Percentiles rank a stretch among this genome's conserved stretches.
Conservation (phyloP, 257 asterid genomes). For the Gentiana macrophylla region DNA sequence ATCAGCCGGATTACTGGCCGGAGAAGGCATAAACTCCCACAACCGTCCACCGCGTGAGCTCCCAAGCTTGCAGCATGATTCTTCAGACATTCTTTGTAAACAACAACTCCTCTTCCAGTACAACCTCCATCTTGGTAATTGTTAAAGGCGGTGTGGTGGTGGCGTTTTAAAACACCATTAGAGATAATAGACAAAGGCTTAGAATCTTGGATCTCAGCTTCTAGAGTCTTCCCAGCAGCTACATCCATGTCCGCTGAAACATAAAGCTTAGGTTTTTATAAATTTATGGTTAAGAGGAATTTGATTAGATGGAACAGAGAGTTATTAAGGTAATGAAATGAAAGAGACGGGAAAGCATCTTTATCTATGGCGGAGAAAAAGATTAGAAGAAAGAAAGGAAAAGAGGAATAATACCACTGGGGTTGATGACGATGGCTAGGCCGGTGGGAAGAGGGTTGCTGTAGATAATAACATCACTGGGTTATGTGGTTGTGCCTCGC, state of each 20-base stretch:
- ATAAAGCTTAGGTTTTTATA: too few relatives aligned
- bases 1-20: slow-evolving; percentile 44
- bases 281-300: too few relatives aligned
- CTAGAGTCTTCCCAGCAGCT: slow-evolving; percentile 43
- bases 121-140: slow-evolving; percentile 31
- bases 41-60: slow-evolving; percentile 92
- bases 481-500: too few relatives aligned
- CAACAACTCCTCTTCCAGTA: slow-evolving; percentile 26
- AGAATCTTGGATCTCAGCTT: slow-evolving; percentile 54
- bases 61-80: slow-evolving; percentile 90
- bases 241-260: too few relatives aligned
- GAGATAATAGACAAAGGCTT: slow-evolving; percentile 34
- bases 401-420: background rate
- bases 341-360: too few relatives aligned
- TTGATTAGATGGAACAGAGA: too few relatives aligned
- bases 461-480: background rate
- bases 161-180: slow-evolving; percentile 84
- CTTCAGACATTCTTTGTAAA: slow-evolving; percentile 79
- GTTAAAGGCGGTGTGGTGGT: slow-evolving; percentile 19
- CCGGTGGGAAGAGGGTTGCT: slow-evolving; percentile 2
- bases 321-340: too few relatives aligned
- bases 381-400: too few relatives aligned
- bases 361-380: too few relatives aligned
- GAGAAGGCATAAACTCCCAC: slow-evolving; percentile 97
- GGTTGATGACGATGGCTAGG: slow-evolving; percentile 7